Conservation (phyloP, 2,329 filamentous ascomycete genomes). For the Neonectria coccinea region DNA sequence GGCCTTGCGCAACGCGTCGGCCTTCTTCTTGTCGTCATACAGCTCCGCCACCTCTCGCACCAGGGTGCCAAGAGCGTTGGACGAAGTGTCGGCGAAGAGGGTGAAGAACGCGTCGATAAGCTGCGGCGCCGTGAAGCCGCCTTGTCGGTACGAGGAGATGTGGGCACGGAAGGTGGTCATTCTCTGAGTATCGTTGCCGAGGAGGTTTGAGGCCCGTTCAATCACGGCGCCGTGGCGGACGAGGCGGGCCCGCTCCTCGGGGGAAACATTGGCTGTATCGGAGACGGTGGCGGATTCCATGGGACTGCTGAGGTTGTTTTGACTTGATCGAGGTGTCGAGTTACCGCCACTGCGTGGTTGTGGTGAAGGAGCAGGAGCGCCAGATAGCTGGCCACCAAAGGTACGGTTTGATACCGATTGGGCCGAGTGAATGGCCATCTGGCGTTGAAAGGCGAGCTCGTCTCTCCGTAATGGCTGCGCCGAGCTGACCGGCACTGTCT, state of each 20-base stretch:
- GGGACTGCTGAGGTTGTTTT: constrained; percentile 46
- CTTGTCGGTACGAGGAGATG: constrained; percentile 82
- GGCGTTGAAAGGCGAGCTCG: constrained; percentile 90
- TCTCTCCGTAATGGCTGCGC: constrained; percentile 86
- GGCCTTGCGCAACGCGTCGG: constrained; percentile 78
- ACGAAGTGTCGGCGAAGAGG: constrained; percentile 82
- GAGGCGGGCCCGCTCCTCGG: constrained; percentile 83
- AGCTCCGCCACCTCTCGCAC: constrained; percentile 93
- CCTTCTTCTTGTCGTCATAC: constrained; percentile 85
- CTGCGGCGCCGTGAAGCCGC: constrained; percentile 75
- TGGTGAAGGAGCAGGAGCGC: constrained; percentile 43
- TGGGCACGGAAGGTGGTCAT: constrained; percentile 81
- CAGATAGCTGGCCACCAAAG: constrained; percentile 85
- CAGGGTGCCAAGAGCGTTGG: constrained; percentile 85
- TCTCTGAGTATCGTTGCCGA: constrained; percentile 81
- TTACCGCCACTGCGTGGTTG: constrained; percentile 32
- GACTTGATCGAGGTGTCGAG: constrained; percentile 39
- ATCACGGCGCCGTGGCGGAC: constrained; percentile 86
- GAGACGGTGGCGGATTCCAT: constrained; percentile 65
- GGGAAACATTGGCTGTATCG: constrained; percentile 67
- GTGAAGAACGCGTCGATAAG: constrained; percentile 90
- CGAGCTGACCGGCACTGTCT: constrained; percentile 79
- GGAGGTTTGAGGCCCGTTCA: constrained; percentile 83
- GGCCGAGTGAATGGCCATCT: constrained; percentile 89
- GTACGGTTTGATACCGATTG: constrained; percentile 83